A percentile compares a stretch with the other conserved stretches of the same genome.
phyloP scores from a whole-genome alignment of 2,329 filamentous ascomycete species.

The Colletotrichum euphorbiae region DNA sequence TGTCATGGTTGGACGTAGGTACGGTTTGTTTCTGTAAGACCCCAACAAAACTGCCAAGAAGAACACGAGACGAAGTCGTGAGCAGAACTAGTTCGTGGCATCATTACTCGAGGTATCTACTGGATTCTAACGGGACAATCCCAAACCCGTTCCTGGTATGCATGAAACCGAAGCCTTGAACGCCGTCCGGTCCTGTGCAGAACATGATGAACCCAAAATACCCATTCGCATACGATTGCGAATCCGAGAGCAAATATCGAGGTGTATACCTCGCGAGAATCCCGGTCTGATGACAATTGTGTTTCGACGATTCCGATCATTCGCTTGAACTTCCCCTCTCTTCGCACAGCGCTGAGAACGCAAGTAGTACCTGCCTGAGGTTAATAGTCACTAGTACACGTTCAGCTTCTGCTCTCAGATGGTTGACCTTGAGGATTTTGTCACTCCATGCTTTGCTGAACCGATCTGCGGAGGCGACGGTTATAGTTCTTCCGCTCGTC shows the following conservation, averaged over 20 bases:
- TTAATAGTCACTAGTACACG: constrained; percentile 25
- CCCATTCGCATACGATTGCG: background rate
- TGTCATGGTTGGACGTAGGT: background rate
- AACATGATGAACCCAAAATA: constrained; percentile 26
- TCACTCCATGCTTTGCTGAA: constrained; percentile 75
- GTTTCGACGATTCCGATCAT: background rate
- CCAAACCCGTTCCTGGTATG: constrained; percentile 36
- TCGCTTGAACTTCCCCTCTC: background rate
- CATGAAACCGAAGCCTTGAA: constrained; percentile 34
- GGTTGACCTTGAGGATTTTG: constrained; percentile 43
- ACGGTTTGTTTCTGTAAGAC: background rate
- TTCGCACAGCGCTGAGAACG: background rate
- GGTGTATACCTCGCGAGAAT: too few species aligned
- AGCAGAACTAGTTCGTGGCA: constrained; percentile 33
- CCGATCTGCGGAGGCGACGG: constrained; percentile 80
- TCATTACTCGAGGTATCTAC: constrained; percentile 40
- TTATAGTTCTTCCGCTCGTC: constrained; percentile 89
- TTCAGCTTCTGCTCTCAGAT: background rate
- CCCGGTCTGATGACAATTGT: background rate
- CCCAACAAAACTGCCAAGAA: background rate
- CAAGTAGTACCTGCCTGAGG: background rate
- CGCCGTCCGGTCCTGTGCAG: constrained; percentile 29
- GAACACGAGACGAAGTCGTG: background rate
- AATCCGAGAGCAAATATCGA: background rate
- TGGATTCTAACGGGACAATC: constrained; percentile 36